These are phyloP conservation scores for Zychaea mexicana DNA, from an alignment of 371 early-diverging fungal genomes.

Conservation along the genomic window DNA sequence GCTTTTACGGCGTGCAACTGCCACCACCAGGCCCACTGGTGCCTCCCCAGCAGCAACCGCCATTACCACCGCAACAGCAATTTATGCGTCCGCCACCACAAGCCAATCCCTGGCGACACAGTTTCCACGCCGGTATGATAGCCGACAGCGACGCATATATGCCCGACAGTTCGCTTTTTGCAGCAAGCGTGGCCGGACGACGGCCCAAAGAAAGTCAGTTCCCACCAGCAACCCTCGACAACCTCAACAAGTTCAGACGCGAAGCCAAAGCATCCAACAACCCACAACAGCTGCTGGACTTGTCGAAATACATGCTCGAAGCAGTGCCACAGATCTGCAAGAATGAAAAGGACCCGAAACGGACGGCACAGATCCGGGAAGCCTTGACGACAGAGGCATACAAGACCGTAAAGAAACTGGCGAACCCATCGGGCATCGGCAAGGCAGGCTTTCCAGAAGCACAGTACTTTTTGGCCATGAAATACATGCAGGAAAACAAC, in stretches of 20 bases:
- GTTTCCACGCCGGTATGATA: conserved; percentile 8
- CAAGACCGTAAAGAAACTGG: conserved; percentile 77
- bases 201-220: conserved; percentile 34
- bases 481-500: neutral
- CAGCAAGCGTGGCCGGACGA: conserved; percentile 32
- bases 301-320: conserved; percentile 78
- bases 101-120: conserved; percentile 12
- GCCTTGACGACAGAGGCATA: conserved; percentile 72
- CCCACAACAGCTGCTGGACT: conserved; percentile 76
- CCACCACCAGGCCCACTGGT: neutral
- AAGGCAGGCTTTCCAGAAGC: conserved; percentile 82
- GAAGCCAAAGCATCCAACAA: conserved; percentile 78
- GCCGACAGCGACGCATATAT: conserved; percentile 26
- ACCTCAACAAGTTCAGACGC: conserved; percentile 74
- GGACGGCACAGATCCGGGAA: conserved; percentile 71
- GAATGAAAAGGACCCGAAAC: conserved; percentile 70
- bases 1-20: neutral
- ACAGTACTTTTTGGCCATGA: conserved; percentile 82
- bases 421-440: conserved; percentile 68
- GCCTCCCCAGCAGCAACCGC: neutral
- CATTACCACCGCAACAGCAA: neutral
- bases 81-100: conserved; percentile 5
- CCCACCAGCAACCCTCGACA: conserved; percentile 59
- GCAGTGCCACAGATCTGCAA: conserved; percentile 49
- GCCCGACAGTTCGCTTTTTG: conserved; percentile 41